phyloP scores from a whole-genome alignment of 805 yeast genomes.

The Pachysolen tannophilus region DNA sequence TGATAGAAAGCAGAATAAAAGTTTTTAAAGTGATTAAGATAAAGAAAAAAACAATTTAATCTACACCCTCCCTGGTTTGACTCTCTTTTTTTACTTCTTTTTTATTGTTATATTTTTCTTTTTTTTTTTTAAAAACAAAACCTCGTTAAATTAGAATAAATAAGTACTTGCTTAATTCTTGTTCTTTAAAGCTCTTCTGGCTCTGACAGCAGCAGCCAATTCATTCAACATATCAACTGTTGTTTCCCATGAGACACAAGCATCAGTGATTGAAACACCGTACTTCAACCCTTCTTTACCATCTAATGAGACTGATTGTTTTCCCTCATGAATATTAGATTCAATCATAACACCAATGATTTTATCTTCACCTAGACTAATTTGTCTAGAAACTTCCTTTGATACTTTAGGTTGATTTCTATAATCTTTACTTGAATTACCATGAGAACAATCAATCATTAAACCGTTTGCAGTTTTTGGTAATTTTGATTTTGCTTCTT shows the following conservation, averaged over 20 bases:
- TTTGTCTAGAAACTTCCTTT: slow-evolving; percentile 71
- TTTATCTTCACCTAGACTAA: slow-evolving; percentile 68
- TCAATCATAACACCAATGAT: slow-evolving; percentile 96
- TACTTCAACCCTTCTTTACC: slow-evolving; percentile 60
- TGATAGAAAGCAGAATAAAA: no score
- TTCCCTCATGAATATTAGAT: slow-evolving; percentile 85
- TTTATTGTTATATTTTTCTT: no score
- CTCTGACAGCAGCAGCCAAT: slow-evolving; percentile 75
- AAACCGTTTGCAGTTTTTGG: slow-evolving; percentile 39
- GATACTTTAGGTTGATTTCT: slow-evolving; percentile 94
- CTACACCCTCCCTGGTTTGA: background rate
- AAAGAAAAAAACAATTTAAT: no score
- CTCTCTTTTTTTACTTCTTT: background rate
- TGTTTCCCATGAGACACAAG: slow-evolving; percentile 88
- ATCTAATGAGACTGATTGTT: slow-evolving; percentile 63
- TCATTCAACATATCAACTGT: slow-evolving; percentile 75
- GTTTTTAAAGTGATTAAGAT: no score
- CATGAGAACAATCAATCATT: slow-evolving; percentile 98
- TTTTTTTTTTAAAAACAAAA: background rate
- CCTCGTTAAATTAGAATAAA: slow-evolving; percentile 9
- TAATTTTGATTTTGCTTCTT: slow-evolving; percentile 63
- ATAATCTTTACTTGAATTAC: slow-evolving; percentile 91
- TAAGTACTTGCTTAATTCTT: slow-evolving; percentile 3
- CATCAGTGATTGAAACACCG: slow-evolving; percentile 97
- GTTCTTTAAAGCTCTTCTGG: slow-evolving; percentile 52